Conservation (phyloP, 2,329 filamentous ascomycete species). For the Aspergillus carbonarius region DNA sequence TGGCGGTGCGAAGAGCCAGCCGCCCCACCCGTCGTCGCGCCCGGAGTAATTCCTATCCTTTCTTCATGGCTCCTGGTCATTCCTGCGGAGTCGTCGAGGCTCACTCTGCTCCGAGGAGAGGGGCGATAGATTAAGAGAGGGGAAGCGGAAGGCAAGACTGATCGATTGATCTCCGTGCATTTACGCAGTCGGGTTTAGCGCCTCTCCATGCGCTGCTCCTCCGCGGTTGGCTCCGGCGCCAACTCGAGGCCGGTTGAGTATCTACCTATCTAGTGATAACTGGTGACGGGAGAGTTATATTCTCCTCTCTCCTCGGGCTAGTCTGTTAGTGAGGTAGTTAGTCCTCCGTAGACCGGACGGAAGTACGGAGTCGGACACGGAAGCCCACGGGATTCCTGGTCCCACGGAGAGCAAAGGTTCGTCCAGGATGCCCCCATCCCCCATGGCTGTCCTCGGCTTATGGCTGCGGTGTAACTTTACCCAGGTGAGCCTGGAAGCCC, state of each 20-base stretch:
- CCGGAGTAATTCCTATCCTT: slow-evolving; percentile 6
- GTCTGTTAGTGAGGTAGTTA: neutral
- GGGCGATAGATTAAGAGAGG: neutral
- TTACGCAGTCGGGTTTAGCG: slow-evolving; percentile 9
- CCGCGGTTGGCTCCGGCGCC: slow-evolving; percentile 4
- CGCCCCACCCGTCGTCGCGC: neutral
- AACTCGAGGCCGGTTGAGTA: neutral
- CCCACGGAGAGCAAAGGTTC: neutral
- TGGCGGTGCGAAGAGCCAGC: neutral
- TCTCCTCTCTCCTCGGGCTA: too few species aligned
- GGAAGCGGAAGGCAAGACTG: neutral
- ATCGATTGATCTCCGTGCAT: slow-evolving; percentile 5
- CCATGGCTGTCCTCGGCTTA: too few species aligned
- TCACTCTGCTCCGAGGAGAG: neutral
- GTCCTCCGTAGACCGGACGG: neutral
- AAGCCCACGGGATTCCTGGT: neutral
- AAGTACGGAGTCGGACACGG: neutral
- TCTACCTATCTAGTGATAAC: too few species aligned
- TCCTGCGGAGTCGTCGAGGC: neutral
- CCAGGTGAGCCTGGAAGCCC: neutral
- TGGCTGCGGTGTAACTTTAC: neutral
- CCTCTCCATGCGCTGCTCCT: neutral
- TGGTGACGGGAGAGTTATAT: too few species aligned
- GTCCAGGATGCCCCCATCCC: neutral
- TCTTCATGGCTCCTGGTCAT: neutral